A percentile compares a stretch with the other conserved stretches of the same genome.
phyloP scores from a whole-genome alignment of 2,329 filamentous ascomycete genomes.

The Colletotrichum shisoi region DNA sequence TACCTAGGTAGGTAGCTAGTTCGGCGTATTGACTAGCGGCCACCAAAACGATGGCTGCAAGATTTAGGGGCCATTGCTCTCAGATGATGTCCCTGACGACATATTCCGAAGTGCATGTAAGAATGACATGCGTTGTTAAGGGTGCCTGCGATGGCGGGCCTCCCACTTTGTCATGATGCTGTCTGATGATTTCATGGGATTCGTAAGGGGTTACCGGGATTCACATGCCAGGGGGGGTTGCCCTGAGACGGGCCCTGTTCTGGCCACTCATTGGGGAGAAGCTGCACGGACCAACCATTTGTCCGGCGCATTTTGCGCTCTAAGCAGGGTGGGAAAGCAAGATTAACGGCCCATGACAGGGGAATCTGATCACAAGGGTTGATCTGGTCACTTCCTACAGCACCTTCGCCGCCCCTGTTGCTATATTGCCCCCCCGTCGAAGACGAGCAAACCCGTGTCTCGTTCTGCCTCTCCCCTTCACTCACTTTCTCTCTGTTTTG shows the following conservation, averaged over 20 bases:
- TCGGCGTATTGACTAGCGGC: neutral
- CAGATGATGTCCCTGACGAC: neutral
- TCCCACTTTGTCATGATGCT: constrained; percentile 31
- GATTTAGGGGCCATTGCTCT: constrained; percentile 9
- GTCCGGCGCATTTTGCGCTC: constrained; percentile 34
- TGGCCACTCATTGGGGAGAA: constrained; percentile 14
- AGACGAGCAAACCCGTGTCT: constrained; percentile 18
- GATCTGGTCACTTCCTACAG: constrained; percentile 38
- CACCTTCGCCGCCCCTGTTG: constrained; percentile 30
- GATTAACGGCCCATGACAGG: constrained; percentile 37
- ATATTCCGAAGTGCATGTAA: neutral
- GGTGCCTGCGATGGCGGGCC: neutral
- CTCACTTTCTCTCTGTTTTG: neutral
- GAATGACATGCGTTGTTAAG: neutral
- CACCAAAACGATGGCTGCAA: constrained; percentile 5
- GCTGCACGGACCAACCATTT: constrained; percentile 33
- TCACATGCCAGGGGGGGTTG: constrained; percentile 39
- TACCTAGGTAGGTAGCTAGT: neutral
- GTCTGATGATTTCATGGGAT: constrained; percentile 28
- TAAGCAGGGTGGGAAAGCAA: constrained; percentile 30
- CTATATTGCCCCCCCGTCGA: constrained; percentile 8
- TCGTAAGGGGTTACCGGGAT: constrained; percentile 17
- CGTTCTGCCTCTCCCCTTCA: neutral
- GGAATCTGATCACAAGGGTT: constrained; percentile 37
- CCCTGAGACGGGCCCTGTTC: constrained; percentile 31